Evolutionary conservation across 1,284 basidiomycete species (phyloP), one percentile per base, ranked within the genome.

Genomic region (Caloboletus inedulis): DNA sequence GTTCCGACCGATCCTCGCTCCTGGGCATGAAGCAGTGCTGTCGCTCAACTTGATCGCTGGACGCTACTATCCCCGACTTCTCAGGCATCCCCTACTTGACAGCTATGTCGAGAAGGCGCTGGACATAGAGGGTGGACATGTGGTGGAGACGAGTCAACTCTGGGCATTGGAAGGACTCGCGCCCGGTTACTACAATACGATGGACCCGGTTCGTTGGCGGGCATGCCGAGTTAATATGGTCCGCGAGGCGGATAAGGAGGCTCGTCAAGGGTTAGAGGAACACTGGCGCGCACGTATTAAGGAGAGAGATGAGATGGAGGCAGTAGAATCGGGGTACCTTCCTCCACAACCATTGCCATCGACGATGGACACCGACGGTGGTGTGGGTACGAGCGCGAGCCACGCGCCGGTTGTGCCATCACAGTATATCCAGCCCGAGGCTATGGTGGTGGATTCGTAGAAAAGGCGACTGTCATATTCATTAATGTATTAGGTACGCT

Each of bases 51-150:
- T 89, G 50, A 76, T 91, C 52, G 79, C 80, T 36, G 88, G 88
- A 30, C 76, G 88, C 49, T 91, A 91, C 66, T 91, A 91, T 64
- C 84, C 88, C 6, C 69, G 75, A 8, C 72, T 91, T 19, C 74
- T 87, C 29, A 62, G 71, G 12, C 87, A 89, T 60, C 84, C 85
- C 0, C 71, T 82, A 25, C 68, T 89, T 36, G 66, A 69, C 12
- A 62, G 68, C 3, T 59, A 60, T 29, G 60, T 85, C 6, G 62
- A 71, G 27, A 62, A 69, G n/a, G 77, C 77, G 2, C 54, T 77
- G 36, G 56, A 57, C 36, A 46, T 51, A 35, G 55, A 72, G 54
- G 52, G 71, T 0, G 73, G 69, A 13, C 72, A 72, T n/a, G 55
- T 78, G 14, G 49, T 66, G 29, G 70, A 73, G 31, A 68, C 69